Evolutionary conservation across 768 basidiomycete genomes (phyloP).

Genomic region (Cystobasidiopsis lactophilus): DNA sequence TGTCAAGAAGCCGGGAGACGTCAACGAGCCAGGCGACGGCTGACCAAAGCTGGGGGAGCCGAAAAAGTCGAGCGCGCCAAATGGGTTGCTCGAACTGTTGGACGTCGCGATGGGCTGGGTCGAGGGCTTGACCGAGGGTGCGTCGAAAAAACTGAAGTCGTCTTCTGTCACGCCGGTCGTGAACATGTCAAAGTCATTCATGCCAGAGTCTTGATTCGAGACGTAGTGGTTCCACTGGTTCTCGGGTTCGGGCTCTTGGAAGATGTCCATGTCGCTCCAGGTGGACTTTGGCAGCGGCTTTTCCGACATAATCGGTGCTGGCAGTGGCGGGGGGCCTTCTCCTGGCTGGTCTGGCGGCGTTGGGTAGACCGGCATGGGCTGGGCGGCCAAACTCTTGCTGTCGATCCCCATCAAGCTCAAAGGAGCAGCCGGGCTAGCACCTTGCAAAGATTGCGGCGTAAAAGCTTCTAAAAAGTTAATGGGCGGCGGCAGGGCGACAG

Average conservation of each 20-base stretch:
- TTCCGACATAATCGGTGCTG: background rate
- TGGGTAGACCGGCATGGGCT: background rate
- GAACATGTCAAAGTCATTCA: conserved; percentile 32
- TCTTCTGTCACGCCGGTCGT: conserved; percentile 43
- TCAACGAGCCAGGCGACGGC: conserved; percentile 3
- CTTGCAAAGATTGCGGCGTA: too few relatives aligned
- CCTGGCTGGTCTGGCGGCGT: conserved; percentile 5
- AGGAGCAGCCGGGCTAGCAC: too few relatives aligned
- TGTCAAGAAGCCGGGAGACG: conserved; percentile 6
- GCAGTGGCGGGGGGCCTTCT: background rate
- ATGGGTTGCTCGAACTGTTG: background rate
- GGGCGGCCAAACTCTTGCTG: too few relatives aligned
- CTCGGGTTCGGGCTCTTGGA: too few relatives aligned
- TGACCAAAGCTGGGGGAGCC: too few relatives aligned
- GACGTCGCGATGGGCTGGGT: conserved; percentile 1
- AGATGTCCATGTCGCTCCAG: too few relatives aligned
- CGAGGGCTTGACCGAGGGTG: conserved; percentile 4
- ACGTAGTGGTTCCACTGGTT: too few relatives aligned
- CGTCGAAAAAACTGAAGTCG: conserved; percentile 72
- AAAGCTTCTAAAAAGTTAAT: too few relatives aligned
- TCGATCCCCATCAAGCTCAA: too few relatives aligned
- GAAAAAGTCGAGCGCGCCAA: too few relatives aligned
- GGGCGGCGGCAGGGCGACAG: too few relatives aligned
- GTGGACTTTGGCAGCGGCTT: too few relatives aligned
- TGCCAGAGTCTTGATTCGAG: conserved; percentile 15